phyloP scores from a whole-genome alignment of 352 stramenopile genomes.

The Thraustochytrium sp. region DNA sequence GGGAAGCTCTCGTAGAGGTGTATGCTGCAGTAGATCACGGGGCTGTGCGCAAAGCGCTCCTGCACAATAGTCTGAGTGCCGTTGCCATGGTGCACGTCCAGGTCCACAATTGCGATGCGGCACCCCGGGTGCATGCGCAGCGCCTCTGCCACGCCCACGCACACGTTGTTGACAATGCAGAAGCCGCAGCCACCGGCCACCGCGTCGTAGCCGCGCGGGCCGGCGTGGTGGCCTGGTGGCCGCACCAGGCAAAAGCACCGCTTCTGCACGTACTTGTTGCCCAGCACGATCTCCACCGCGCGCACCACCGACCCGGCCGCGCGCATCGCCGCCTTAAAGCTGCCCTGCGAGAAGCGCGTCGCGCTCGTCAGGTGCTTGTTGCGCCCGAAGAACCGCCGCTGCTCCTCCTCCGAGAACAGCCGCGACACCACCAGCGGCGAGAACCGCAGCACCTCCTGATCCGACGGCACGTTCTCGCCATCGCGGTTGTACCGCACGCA shows the following conservation, averaged over 20 bases:
- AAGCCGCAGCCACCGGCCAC: slow-evolving; percentile 67
- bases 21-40: slow-evolving; percentile 25
- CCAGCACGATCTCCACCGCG: slow-evolving; percentile 13
- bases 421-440: slow-evolving; percentile 34
- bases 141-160: slow-evolving; percentile 80
- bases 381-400: background rate
- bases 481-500: slow-evolving; percentile 31
- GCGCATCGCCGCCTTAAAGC: slow-evolving; percentile 14
- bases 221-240: slow-evolving; percentile 80
- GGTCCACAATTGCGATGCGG: slow-evolving; percentile 84
- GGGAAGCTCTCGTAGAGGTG: slow-evolving; percentile 34
- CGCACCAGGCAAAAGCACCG: slow-evolving; percentile 85
- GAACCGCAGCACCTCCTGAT: slow-evolving; percentile 23
- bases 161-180: slow-evolving; percentile 93
- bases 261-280: slow-evolving; percentile 22
- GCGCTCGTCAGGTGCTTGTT: slow-evolving; percentile 27
- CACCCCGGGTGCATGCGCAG: slow-evolving; percentile 56
- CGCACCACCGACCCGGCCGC: background rate
- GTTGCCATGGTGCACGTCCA: slow-evolving; percentile 98
- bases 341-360: slow-evolving; percentile 1
- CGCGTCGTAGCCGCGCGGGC: slow-evolving; percentile 49
- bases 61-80: slow-evolving; percentile 78
- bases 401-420: slow-evolving; percentile 15
- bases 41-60: slow-evolving; percentile 7
- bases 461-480: background rate